These are phyloP conservation scores for Pontederia paniculata DNA, from an alignment of 176 grass and related monocot species.

Conservation along the genomic window DNA sequence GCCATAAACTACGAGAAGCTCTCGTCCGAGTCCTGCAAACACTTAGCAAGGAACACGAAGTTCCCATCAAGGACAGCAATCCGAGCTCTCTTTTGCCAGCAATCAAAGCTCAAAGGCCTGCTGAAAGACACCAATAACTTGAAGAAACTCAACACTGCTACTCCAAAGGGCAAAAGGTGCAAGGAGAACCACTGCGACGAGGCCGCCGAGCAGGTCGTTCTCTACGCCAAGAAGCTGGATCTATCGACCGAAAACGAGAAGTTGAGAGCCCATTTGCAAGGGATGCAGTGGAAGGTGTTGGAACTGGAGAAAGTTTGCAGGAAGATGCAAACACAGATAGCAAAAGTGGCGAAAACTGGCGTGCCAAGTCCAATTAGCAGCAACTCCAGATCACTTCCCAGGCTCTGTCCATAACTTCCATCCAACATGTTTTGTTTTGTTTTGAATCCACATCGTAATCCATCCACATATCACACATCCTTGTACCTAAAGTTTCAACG, in stretches of 20 bases:
- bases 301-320: constrained; percentile 88
- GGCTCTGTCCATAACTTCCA: constrained; percentile 74
- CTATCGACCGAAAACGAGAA: constrained; percentile 76
- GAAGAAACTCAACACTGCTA: constrained; percentile 5
- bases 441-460: no score
- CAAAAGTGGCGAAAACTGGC: constrained; percentile 51
- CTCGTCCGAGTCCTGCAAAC: constrained; percentile 76
- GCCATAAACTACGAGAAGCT: constrained; percentile 90
- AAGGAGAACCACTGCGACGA: constrained; percentile 9
- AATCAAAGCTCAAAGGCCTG: constrained; percentile 62
- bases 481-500: not conserved
- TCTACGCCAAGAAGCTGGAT: constrained; percentile 72
- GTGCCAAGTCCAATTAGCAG: constrained; percentile 1
- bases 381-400: constrained; percentile 58
- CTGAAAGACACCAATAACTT: constrained; percentile 38
- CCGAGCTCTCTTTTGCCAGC: constrained; percentile 79
- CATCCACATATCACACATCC: not conserved
- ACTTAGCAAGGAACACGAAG: constrained; percentile 48
- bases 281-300: constrained; percentile 91
- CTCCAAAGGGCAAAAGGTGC: constrained; percentile 4
- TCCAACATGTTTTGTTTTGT: no score
- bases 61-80: constrained; percentile 81
- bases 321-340: constrained; percentile 85
- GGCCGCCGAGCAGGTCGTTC: constrained; percentile 41
- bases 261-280: constrained; percentile 65